Base-by-base conservation (phyloP, 495 filamentous ascomycete species). In the Jackrogersella minutella region DNA sequence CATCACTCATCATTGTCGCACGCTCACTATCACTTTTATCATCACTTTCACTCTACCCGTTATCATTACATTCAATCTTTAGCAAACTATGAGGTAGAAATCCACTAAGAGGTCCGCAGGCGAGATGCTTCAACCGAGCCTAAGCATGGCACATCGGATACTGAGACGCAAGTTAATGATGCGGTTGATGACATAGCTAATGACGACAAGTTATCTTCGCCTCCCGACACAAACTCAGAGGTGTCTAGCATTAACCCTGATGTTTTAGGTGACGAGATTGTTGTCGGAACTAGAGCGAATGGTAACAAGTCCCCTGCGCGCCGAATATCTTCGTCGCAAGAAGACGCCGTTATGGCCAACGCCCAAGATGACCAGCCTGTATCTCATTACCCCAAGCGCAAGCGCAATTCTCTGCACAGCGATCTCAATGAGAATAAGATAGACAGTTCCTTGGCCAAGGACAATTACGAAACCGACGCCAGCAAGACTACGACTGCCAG, bases 311-410 rank as follows among this genome's bases (percentile, higher is more conserved):
- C 64, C 0, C 75, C 77, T 16, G 67, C 68, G 19, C 58, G 41
- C 14, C 74, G 19, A 5, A 64, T 55, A 34, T 57, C 53, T 8
- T 68, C 73, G 0, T 76, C 78, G 16, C 41, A 58, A 11, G 77
- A 72, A 28, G 78, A 78, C 63, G 41, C 72, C 11, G 68, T 72
- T 1, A 81, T 82, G 76, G 71, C 69, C 0, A 78, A 82, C 16
- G 63, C 43, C 3, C 26, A 30, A 7, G 69, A 70, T 13, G 64
- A 71, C 14, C 57, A 73, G 5, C 66, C 73, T 1, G 56, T 73
- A 6, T 53, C 72, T 0, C 75, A 77, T 28, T 74, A 78, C 30
- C 69, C 75, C 0, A 86, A 85, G 72, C 79, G 84, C 28, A 86
- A 86, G 73, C 78, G 84, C 8, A 49, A 69, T 1, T 80, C 80